A percentile compares a stretch with the other conserved stretches of the same genome.
Evolutionary conservation across 2,329 filamentous ascomycete genomes (phyloP).

Genomic region (Penicillium concentricum): DNA sequence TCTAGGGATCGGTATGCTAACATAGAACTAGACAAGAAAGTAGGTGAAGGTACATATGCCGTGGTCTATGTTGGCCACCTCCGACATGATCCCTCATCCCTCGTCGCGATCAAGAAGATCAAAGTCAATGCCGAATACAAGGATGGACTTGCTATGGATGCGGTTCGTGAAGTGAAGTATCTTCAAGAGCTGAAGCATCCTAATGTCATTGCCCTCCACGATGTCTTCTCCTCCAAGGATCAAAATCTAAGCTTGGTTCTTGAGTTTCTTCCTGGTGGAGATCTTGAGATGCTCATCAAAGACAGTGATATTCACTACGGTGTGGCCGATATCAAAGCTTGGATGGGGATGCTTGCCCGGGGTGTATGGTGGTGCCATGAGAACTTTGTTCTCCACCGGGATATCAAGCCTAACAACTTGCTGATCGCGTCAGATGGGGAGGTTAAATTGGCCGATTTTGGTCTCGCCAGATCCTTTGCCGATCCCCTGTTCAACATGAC

Average conservation of each 20-base stretch:
- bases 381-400: conserved; percentile 88
- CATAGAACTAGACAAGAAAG: conserved; percentile 66
- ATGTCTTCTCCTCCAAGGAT: conserved; percentile 93
- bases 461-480: conserved; percentile 83
- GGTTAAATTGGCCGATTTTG: conserved; percentile 96
- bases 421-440: conserved; percentile 90
- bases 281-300: conserved; percentile 91
- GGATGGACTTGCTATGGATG: conserved; percentile 91
- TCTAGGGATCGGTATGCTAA: background rate
- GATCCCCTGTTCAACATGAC: conserved; percentile 91
- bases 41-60: conserved; percentile 96
- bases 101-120: conserved; percentile 68
- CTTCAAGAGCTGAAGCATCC: conserved; percentile 91
- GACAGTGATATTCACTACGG: conserved; percentile 82
- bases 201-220: conserved; percentile 89
- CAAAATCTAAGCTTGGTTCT: conserved; percentile 96
- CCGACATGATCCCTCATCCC: conserved; percentile 65
- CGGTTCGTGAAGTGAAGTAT: conserved; percentile 92
- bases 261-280: conserved; percentile 89
- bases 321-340: conserved; percentile 89
- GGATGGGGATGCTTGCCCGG: conserved; percentile 96
- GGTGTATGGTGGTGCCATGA: conserved; percentile 97
- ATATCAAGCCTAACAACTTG: conserved; percentile 99
- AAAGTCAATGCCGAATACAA: conserved; percentile 63
- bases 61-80: conserved; percentile 89